Conservation (phyloP, 352 stramenopile genomes). For the Phytophthora aleatoria region DNA sequence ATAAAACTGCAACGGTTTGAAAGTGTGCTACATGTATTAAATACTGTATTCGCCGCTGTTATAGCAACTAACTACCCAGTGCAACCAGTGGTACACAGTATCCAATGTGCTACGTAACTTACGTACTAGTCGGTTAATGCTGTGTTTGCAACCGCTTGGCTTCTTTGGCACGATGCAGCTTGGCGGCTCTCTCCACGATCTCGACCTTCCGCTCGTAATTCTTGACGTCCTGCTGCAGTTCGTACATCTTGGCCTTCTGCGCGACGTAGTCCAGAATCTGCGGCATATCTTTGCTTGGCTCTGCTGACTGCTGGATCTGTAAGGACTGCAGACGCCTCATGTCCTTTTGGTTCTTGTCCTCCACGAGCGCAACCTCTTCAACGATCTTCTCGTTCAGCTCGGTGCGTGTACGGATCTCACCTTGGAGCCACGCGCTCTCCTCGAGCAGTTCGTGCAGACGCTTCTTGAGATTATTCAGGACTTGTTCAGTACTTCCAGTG, state of each 20-base stretch:
- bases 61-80: not conserved
- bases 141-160: slow-evolving; percentile 17
- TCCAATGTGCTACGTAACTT: too few relatives aligned
- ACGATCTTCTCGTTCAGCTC: slow-evolving; percentile 90
- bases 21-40: not conserved
- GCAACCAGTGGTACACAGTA: too few relatives aligned
- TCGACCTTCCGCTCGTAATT: slow-evolving; percentile 95
- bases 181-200: slow-evolving; percentile 88
- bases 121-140: not conserved
- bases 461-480: slow-evolving; percentile 92
- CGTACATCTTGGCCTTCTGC: slow-evolving; percentile 91
- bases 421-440: slow-evolving; percentile 80
- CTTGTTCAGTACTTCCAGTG: slow-evolving; percentile 88
- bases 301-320: slow-evolving; percentile 65
- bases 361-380: slow-evolving; percentile 70
- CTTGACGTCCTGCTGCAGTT: slow-evolving; percentile 85
- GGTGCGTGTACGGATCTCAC: slow-evolving; percentile 79
- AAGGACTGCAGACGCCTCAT: slow-evolving; percentile 57
- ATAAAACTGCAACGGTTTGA: slow-evolving; percentile 1
- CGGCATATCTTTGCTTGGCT: slow-evolving; percentile 85
- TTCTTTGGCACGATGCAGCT: slow-evolving; percentile 43
- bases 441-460: slow-evolving; percentile 86
- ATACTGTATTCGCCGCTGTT: not conserved
- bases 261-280: slow-evolving; percentile 92
- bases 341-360: slow-evolving; percentile 79